phyloP scores from a whole-genome alignment of 371 early-diverging fungal species.

The Dichotomocladium elegans region DNA sequence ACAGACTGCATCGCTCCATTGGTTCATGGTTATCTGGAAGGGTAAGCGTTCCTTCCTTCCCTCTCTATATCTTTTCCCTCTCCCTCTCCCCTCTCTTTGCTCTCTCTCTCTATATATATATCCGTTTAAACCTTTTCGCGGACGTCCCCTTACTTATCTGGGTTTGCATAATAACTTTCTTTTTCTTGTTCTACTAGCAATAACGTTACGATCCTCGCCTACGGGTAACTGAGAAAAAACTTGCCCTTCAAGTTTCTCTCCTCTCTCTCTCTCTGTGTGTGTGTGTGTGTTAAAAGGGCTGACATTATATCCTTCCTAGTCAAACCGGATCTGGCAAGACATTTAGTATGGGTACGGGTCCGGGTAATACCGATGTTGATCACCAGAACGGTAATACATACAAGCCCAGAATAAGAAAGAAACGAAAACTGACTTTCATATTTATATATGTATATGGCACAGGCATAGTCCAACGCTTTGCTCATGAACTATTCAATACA shows the following conservation, averaged over 20 bases:
- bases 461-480: conserved; percentile 88
- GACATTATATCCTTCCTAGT: conserved; percentile 26
- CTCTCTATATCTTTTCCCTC: no score
- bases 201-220: conserved; percentile 90
- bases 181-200: conserved; percentile 19
- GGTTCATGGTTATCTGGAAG: conserved; percentile 80
- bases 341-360: conserved; percentile 42
- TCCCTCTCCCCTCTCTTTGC: background rate
- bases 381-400: no score
- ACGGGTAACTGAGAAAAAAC: conserved; percentile 82
- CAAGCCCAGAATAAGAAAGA: no score
- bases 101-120: no score
- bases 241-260: conserved; percentile 6
- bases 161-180: no score
- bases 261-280: background rate
- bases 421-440: no score
- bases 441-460: conserved; percentile 7
- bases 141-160: no score
- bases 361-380: no score
- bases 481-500: conserved; percentile 55
- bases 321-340: conserved; percentile 58
- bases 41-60: conserved; percentile 62
- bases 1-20: conserved; percentile 64
- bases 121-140: no score
- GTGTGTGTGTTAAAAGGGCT: no score